Percentiles rank a stretch among this genome's conserved stretches.
These are phyloP conservation scores for Trichophyton mentagrophytes DNA, from an alignment of 2,329 filamentous ascomycete species.

Conservation along the genomic window DNA sequence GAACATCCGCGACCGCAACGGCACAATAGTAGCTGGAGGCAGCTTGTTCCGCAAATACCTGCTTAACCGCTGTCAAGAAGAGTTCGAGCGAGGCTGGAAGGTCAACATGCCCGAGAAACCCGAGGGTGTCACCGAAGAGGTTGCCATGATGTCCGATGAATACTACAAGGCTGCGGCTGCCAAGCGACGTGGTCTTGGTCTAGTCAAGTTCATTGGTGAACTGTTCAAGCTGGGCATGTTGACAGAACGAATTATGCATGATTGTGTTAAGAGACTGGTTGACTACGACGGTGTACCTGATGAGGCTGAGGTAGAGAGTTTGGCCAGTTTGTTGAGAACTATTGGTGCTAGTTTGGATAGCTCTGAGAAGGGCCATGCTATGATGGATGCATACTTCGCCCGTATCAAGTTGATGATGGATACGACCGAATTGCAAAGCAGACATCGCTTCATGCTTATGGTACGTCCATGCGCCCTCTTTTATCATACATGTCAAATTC, in stretches of 20 bases:
- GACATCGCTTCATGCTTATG: slow-evolving; percentile 93
- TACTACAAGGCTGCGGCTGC: slow-evolving; percentile 90
- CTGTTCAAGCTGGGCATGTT: slow-evolving; percentile 98
- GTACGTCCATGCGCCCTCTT: slow-evolving; percentile 21
- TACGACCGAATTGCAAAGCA: slow-evolving; percentile 67
- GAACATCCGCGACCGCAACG: slow-evolving; percentile 80
- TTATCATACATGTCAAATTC: background rate
- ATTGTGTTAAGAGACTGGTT: slow-evolving; percentile 92
- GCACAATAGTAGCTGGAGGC: slow-evolving; percentile 78
- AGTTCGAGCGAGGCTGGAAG: slow-evolving; percentile 98
- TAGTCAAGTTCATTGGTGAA: slow-evolving; percentile 98
- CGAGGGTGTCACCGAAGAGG: slow-evolving; percentile 60
- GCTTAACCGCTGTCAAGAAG: slow-evolving; percentile 94
- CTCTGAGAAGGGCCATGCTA: slow-evolving; percentile 65
- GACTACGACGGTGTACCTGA: slow-evolving; percentile 90
- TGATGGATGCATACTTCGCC: slow-evolving; percentile 90
- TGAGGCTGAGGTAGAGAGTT: slow-evolving; percentile 89
- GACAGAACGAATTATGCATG: slow-evolving; percentile 98
- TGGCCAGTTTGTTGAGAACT: slow-evolving; percentile 82
- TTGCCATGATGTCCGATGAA: slow-evolving; percentile 79
- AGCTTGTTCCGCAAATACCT: slow-evolving; percentile 97
- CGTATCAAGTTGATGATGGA: slow-evolving; percentile 75
- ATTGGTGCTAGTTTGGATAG: slow-evolving; percentile 79
- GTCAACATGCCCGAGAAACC: slow-evolving; percentile 66
- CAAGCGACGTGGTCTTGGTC: slow-evolving; percentile 91